phyloP scores from a whole-genome alignment of 768 basidiomycete species.

The Russula griseocarnosa region DNA sequence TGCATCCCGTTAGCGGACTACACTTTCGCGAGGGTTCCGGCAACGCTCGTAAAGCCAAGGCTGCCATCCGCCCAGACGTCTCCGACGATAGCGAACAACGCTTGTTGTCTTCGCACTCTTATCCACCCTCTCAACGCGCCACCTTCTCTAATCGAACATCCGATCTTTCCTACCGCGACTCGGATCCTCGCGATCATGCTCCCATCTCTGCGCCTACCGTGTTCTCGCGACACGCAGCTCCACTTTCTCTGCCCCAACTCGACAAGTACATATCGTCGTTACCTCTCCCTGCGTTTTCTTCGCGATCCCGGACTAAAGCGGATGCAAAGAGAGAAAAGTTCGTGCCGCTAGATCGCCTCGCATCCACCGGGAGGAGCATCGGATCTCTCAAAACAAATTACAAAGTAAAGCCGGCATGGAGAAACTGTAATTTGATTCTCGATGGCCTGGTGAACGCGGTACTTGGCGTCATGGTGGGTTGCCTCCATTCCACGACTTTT shows the following conservation, averaged over 20 bases:
- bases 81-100: slow-evolving; percentile 9
- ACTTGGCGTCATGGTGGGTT: slow-evolving; percentile 54
- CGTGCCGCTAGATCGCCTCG: slow-evolving; percentile 56
- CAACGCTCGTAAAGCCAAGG: slow-evolving; percentile 24
- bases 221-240: slow-evolving; percentile 23
- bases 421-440: slow-evolving; percentile 52
- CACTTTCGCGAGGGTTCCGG: slow-evolving; percentile 29
- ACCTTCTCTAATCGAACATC: background rate
- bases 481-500: background rate
- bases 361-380: slow-evolving; percentile 45
- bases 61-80: background rate
- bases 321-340: slow-evolving; percentile 43
- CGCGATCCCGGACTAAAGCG: background rate
- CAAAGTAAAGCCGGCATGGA: slow-evolving; percentile 47
- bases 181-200: slow-evolving; percentile 8
- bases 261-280: slow-evolving; percentile 27
- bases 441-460: slow-evolving; percentile 44
- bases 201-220: slow-evolving; percentile 23
- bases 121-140: slow-evolving; percentile 13
- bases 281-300: slow-evolving; percentile 19
- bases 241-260: slow-evolving; percentile 23
- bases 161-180: background rate
- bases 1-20: slow-evolving; percentile 6
- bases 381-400: slow-evolving; percentile 60
- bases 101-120: slow-evolving; percentile 13